phyloP scores from a whole-genome alignment of 768 basidiomycete genomes.

The Phanerochaete sordida region DNA sequence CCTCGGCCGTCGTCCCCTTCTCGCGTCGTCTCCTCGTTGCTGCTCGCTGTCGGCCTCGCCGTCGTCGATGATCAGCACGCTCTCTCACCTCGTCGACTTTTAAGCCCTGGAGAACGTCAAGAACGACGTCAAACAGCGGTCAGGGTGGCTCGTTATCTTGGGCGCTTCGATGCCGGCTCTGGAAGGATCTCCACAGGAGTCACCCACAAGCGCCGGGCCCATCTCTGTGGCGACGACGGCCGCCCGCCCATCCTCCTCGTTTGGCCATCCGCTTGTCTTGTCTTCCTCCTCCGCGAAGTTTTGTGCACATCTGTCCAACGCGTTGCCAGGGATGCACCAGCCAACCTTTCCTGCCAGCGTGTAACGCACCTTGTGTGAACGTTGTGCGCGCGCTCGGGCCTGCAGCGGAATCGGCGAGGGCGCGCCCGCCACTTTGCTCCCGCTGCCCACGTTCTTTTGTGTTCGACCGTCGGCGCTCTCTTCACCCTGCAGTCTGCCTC shows the following conservation, averaged over 20 bases:
- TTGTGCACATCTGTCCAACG: not conserved
- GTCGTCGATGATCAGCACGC: not conserved
- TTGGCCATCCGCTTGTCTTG: not conserved
- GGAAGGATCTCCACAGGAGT: slow-evolving; percentile 7
- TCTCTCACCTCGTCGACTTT: too few relatives aligned
- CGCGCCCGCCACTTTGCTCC: not conserved
- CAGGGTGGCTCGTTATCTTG: not conserved
- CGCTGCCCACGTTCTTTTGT: not conserved
- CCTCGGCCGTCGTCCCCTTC: not conserved
- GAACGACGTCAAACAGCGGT: not conserved
- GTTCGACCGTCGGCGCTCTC: not conserved
- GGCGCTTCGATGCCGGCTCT: slow-evolving; percentile 4
- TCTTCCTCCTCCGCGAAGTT: not conserved
- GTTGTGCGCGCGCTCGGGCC: not conserved
- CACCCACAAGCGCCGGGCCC: not conserved
- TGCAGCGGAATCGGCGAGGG: not conserved
- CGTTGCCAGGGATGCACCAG: not conserved
- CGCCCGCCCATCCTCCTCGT: not conserved
- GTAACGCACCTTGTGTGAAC: too few relatives aligned
- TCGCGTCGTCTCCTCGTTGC: not conserved
- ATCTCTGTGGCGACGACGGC: slow-evolving; percentile 1
- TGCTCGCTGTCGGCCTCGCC: not conserved
- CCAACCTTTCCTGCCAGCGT: not conserved
- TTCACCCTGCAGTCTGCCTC: not conserved
- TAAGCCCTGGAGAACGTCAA: not conserved